Conservation (phyloP, 805 yeast species). For the Vanderwaltozyma tropicalis region DNA sequence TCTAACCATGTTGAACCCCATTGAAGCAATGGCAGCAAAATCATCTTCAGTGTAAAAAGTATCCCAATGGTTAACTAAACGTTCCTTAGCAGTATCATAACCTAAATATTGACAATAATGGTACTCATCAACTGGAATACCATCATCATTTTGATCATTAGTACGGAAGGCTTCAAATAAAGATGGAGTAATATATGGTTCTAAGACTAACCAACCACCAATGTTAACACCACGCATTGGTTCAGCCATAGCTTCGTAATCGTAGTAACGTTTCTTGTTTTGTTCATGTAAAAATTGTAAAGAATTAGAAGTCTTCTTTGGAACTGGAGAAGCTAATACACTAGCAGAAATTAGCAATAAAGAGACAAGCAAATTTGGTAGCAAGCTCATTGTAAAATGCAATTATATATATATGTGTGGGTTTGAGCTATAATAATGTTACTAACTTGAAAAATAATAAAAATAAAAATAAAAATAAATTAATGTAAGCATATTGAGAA, state of each 20-base stretch:
- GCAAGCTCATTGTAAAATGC: no score
- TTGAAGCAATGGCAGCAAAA: slow-evolving; percentile 44
- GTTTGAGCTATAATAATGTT: neutral
- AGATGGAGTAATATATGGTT: slow-evolving; percentile 79
- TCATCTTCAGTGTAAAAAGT: slow-evolving; percentile 69
- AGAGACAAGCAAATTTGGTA: neutral
- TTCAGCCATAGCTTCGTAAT: slow-evolving; percentile 9
- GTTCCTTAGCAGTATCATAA: slow-evolving; percentile 38
- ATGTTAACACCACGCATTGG: slow-evolving; percentile 54
- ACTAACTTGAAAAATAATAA: no score
- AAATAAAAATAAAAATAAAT: no score
- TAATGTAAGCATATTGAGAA: no score
- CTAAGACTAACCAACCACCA: slow-evolving; percentile 88
- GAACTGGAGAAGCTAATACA: slow-evolving; percentile 9
- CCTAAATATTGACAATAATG: slow-evolving; percentile 57
- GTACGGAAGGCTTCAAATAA: slow-evolving; percentile 45
- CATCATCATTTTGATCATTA: slow-evolving; percentile 24
- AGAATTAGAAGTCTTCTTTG: slow-evolving; percentile 9
- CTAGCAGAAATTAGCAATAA: neutral
- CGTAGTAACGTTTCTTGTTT: slow-evolving; percentile 17
- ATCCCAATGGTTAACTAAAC: slow-evolving; percentile 64
- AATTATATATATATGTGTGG: no score
- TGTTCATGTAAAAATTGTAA: slow-evolving; percentile 13
- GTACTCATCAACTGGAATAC: slow-evolving; percentile 75
- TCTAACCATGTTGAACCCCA: slow-evolving; percentile 76